Conservation (phyloP, 495 filamentous ascomycete genomes). For the Pseudotulostoma volvatum region DNA sequence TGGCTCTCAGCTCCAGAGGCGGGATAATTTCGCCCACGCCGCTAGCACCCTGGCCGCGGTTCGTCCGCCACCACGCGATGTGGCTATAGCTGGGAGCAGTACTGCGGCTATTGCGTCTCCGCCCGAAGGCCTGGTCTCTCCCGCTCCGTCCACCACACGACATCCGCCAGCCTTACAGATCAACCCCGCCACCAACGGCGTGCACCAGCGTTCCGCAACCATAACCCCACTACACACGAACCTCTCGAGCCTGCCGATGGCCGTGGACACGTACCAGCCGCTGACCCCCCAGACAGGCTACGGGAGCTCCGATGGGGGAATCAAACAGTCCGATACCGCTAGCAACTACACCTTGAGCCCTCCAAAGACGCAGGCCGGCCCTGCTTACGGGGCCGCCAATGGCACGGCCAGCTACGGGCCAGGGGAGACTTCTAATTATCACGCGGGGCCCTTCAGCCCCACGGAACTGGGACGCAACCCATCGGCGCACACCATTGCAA, state of each 20-base stretch:
- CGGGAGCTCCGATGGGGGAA: conserved; percentile 4
- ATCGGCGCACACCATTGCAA: conserved; percentile 1
- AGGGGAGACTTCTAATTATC: neutral
- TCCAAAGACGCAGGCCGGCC: conserved; percentile 5
- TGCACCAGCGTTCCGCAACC: conserved; percentile 7
- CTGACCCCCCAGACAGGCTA: conserved; percentile 7
- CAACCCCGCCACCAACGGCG: conserved; percentile 1
- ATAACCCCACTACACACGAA: conserved; percentile 3
- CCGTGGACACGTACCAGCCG: conserved; percentile 7
- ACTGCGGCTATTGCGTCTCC: conserved; percentile 1
- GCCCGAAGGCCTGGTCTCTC: conserved; percentile 8
- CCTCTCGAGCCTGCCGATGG: conserved; percentile 5
- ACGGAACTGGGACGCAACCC: conserved; percentile 6
- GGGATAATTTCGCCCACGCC: conserved; percentile 40
- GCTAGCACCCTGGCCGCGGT: neutral
- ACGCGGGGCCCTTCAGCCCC: conserved; percentile 7
- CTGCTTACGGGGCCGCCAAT: neutral
- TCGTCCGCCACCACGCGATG: conserved; percentile 1
- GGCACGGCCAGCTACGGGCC: neutral
- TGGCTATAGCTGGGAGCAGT: neutral
- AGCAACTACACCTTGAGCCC: conserved; percentile 9
- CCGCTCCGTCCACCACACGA: conserved; percentile 11
- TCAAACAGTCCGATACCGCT: conserved; percentile 5
- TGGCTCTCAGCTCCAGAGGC: conserved; percentile 84
- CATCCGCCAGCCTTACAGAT: conserved; percentile 9